phyloP scores from a whole-genome alignment of 257 asterid genomes.

The Lavandula angustifolia region DNA sequence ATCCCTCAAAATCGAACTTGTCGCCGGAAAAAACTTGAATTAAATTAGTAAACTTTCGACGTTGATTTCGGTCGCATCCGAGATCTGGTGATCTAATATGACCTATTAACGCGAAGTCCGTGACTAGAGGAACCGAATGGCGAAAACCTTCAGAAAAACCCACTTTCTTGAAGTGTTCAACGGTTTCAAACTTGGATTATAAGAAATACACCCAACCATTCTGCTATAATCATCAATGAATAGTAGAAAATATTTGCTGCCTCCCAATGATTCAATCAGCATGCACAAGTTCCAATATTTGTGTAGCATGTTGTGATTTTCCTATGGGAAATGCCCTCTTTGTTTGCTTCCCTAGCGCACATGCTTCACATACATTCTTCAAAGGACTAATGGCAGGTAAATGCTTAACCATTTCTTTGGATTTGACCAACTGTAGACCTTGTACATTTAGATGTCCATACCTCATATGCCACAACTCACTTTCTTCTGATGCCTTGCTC shows the following conservation, averaged over 20 bases:
- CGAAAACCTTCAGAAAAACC: too few species aligned
- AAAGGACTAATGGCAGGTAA: background rate
- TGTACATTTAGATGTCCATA: too few species aligned
- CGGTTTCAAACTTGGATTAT: background rate
- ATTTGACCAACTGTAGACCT: too few species aligned
- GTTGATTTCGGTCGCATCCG: too few species aligned
- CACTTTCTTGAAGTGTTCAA: conserved; percentile 6
- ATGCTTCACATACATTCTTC: background rate
- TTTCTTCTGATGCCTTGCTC: too few species aligned
- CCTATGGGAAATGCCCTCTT: conserved; percentile 6
- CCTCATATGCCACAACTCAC: too few species aligned
- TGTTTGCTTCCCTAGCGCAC: background rate
- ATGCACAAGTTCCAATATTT: conserved; percentile 8
- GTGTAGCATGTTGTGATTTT: conserved; percentile 18
- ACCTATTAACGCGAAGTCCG: too few species aligned
- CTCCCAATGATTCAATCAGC: background rate
- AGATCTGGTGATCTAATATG: too few species aligned
- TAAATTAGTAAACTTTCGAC: too few species aligned
- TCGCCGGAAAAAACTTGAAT: too few species aligned
- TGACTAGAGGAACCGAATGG: too few species aligned
- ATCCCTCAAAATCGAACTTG: too few species aligned
- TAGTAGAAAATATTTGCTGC: background rate
- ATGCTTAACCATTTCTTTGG: conserved; percentile 24
- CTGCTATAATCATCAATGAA: conserved; percentile 24
- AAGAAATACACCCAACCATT: conserved; percentile 22